A percentile compares a stretch with the other conserved stretches of the same genome.
Evolutionary conservation across 2,329 filamentous ascomycete genomes (phyloP).

Genomic region (Purpureocillium lavendulum): DNA sequence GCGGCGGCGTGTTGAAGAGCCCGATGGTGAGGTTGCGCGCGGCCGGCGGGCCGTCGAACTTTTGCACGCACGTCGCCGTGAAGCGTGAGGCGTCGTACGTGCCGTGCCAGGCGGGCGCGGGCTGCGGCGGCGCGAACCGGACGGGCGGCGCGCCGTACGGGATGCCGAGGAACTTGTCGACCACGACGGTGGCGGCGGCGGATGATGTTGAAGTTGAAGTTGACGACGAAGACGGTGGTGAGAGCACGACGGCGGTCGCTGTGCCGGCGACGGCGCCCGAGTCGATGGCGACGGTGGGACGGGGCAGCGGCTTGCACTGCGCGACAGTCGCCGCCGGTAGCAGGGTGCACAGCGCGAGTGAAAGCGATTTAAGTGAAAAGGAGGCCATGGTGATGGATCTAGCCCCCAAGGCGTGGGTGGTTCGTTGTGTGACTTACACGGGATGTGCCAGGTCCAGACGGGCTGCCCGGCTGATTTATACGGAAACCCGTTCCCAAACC

Average conservation of each 20-base stretch:
- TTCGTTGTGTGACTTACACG: no score
- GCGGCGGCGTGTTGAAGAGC: slow-evolving; percentile 14
- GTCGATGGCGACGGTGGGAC: neutral
- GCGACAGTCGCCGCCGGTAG: no score
- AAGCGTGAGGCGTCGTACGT: slow-evolving; percentile 15
- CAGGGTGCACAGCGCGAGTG: no score
- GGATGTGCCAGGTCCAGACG: no score
- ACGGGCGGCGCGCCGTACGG: slow-evolving; percentile 18
- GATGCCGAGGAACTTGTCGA: slow-evolving; percentile 21
- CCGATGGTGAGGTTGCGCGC: slow-evolving; percentile 8
- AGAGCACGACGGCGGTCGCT: neutral
- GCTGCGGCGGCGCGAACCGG: slow-evolving; percentile 14
- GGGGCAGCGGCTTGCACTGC: no score
- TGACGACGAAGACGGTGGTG: no score
- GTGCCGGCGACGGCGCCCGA: neutral
- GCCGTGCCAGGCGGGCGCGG: slow-evolving; percentile 9
- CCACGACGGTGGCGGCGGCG: slow-evolving; percentile 5
- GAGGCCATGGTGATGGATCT: no score
- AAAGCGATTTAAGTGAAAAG: no score
- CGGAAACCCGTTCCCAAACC: no score
- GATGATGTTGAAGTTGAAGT: no score
- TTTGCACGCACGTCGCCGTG: slow-evolving; percentile 16
- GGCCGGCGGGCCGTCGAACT: slow-evolving; percentile 13
- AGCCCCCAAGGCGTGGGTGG: no score
- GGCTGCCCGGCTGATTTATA: no score